Evolutionary conservation across 179 eudicot genomes (phyloP).

Genomic region (Actinidia chinensis): DNA sequence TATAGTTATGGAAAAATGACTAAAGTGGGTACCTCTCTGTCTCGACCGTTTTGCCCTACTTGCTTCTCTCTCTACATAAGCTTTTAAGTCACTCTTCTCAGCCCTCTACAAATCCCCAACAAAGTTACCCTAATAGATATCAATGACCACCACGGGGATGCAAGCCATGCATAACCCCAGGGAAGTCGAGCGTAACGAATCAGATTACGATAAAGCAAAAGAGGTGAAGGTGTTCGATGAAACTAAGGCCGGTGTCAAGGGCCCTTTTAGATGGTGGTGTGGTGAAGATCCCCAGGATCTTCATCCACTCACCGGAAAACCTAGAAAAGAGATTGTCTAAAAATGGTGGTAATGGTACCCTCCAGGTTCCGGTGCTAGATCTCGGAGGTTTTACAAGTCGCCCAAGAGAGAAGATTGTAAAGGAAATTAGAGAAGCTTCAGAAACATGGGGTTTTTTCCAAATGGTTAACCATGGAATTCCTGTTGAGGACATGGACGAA

Average conservation of each 20-base stretch:
- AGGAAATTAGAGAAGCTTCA: conserved; percentile 34
- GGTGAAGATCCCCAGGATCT: conserved; percentile 24
- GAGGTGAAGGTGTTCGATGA: conserved; percentile 26
- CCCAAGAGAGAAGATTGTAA: conserved; percentile 29
- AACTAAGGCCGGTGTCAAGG: conserved; percentile 27
- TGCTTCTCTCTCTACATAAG: background rate
- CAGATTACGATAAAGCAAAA: conserved; percentile 19
- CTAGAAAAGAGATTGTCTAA: background rate
- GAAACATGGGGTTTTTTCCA: conserved; percentile 52
- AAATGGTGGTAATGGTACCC: background rate
- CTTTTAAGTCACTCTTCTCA: background rate
- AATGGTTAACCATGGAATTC: conserved; percentile 52
- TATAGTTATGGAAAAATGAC: background rate
- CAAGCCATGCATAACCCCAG: background rate
- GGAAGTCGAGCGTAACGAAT: background rate
- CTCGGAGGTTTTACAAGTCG: conserved; percentile 31
- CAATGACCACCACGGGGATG: background rate
- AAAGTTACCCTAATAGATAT: background rate
- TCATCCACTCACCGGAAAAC: conserved; percentile 22
- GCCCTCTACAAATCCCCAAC: conserved; percentile 9
- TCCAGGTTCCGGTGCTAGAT: conserved; percentile 33
- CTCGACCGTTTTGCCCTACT: conserved; percentile 1
- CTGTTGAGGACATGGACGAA: conserved; percentile 22
- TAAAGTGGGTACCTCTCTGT: background rate
- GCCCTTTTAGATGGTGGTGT: conserved; percentile 20